These are phyloP conservation scores for Leucosporidium creatinivorum DNA, from an alignment of 768 basidiomycete genomes.

Conservation along the genomic window DNA sequence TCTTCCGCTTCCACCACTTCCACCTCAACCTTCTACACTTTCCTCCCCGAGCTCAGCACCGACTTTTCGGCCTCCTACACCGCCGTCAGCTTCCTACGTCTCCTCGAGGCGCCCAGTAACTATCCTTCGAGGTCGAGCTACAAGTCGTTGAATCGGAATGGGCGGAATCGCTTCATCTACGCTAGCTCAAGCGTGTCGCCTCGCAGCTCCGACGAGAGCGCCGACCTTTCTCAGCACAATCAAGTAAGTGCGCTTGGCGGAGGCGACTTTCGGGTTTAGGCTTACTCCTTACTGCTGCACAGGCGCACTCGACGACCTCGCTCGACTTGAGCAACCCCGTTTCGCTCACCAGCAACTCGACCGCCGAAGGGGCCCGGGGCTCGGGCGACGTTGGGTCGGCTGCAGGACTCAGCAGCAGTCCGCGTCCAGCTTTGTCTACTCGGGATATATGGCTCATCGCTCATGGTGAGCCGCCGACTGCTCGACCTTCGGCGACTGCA, in stretches of 20 bases:
- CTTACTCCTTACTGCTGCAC: no score
- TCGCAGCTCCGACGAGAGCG: not conserved
- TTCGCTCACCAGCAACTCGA: not conserved
- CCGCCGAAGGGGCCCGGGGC: no score
- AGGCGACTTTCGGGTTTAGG: no score
- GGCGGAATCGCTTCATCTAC: slow-evolving; percentile 2
- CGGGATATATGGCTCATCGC: slow-evolving; percentile 12
- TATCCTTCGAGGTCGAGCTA: slow-evolving; percentile 1
- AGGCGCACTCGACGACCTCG: not conserved
- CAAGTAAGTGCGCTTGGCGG: slow-evolving; percentile 1
- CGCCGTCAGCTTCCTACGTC: slow-evolving; percentile 8
- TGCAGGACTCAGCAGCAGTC: not conserved
- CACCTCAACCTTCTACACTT: slow-evolving; percentile 2
- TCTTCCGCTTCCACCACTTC: not conserved
- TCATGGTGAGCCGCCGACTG: not conserved
- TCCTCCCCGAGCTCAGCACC: slow-evolving; percentile 16
- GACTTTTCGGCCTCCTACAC: slow-evolving; percentile 3
- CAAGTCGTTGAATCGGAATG: not conserved
- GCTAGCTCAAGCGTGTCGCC: not conserved
- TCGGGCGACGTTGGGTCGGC: no score
- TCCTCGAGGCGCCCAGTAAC: not conserved
- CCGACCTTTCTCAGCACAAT: slow-evolving; percentile 12
- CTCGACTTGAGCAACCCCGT: not conserved
- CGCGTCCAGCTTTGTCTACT: no score
- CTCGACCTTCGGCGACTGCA: not conserved